These are phyloP conservation scores for Elaphomyces granulatus DNA, from an alignment of 495 filamentous ascomycete species.

Conservation along the genomic window DNA sequence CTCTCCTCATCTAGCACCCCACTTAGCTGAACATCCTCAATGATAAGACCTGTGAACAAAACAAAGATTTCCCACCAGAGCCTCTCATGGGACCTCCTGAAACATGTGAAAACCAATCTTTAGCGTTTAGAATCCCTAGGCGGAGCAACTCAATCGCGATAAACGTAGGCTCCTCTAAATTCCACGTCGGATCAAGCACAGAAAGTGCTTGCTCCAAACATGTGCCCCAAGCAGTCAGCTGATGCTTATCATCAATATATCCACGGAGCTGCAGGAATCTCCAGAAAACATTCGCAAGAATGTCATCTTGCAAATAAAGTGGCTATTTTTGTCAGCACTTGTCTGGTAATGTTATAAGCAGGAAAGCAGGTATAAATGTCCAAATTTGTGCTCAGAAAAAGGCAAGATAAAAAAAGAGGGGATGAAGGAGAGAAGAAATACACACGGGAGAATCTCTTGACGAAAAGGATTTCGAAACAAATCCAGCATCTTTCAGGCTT, in stretches of 20 bases:
- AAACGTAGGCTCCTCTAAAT: constrained; percentile 50
- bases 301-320: constrained; percentile 46
- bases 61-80: constrained; percentile 30
- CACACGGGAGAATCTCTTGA: constrained; percentile 24
- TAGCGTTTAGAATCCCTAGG: constrained; percentile 58
- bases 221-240: constrained; percentile 71
- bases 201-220: constrained; percentile 56
- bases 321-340: too few species aligned
- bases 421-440: too few species aligned
- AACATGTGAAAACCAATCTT: constrained; percentile 40
- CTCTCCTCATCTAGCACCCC: constrained; percentile 43
- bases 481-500: constrained; percentile 48
- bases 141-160: constrained; percentile 69
- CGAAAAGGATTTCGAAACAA: constrained; percentile 49
- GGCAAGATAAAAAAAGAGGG: neutral
- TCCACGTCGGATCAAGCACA: constrained; percentile 38
- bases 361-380: neutral
- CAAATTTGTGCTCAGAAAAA: neutral
- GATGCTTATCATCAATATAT: constrained; percentile 67
- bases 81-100: constrained; percentile 46
- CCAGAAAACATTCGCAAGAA: constrained; percentile 67
- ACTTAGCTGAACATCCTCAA: neutral
- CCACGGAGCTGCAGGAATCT: constrained; percentile 78
- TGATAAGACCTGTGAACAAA: constrained; percentile 2
- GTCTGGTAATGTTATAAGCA: neutral